Conservation (phyloP, 2,329 filamentous ascomycete genomes). For the Colletotrichum sp. region DNA sequence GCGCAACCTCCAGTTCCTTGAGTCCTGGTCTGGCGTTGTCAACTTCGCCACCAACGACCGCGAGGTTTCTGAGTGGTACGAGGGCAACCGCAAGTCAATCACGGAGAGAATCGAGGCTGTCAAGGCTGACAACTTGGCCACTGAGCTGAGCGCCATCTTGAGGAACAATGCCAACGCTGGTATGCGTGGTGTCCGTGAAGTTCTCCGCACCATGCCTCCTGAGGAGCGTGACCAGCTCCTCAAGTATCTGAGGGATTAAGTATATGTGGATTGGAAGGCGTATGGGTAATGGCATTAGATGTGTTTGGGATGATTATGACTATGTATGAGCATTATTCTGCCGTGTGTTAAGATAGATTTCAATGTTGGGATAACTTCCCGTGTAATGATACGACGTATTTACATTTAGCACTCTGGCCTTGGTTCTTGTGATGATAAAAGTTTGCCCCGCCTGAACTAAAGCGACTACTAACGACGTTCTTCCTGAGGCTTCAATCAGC, state of each 20-base stretch:
- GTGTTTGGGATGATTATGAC: conserved; percentile 18
- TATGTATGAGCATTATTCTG: conserved; percentile 17
- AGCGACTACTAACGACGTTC: too few species aligned
- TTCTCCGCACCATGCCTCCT: conserved; percentile 85
- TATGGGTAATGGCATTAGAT: background rate
- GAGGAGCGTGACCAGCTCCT: conserved; percentile 87
- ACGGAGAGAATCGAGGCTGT: conserved; percentile 84
- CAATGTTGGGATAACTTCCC: background rate
- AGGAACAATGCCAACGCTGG: conserved; percentile 65
- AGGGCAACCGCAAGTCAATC: conserved; percentile 87
- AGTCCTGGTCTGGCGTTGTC: conserved; percentile 81
- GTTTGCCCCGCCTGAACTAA: too few species aligned
- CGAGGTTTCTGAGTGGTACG: conserved; percentile 92
- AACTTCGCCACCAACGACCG: conserved; percentile 82
- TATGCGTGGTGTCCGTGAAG: conserved; percentile 85
- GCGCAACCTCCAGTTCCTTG: conserved; percentile 75
- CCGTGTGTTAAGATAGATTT: conserved; percentile 14
- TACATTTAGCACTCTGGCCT: background rate
- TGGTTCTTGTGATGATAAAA: background rate
- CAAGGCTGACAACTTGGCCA: conserved; percentile 71
- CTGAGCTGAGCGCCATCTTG: conserved; percentile 50
- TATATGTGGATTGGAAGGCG: background rate
- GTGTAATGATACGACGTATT: background rate
- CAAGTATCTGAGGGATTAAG: conserved; percentile 55
- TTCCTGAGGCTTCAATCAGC: too few species aligned